Percentiles rank a stretch among this genome's conserved stretches.
These are phyloP conservation scores for Phytophthora constricta DNA, from an alignment of 352 stramenopile genomes.

Conservation along the genomic window DNA sequence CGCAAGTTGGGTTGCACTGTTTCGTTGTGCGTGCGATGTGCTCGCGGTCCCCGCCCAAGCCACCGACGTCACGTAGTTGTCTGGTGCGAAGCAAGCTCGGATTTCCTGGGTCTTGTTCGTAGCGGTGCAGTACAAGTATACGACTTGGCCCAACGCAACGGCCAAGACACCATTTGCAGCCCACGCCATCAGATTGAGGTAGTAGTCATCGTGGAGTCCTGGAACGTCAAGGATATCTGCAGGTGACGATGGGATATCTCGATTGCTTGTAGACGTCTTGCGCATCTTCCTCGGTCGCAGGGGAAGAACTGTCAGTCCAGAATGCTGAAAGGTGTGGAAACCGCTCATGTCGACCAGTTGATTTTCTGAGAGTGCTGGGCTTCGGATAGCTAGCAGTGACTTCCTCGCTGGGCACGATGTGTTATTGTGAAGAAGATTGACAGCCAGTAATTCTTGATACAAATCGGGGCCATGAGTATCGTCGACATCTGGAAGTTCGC, in stretches of 20 bases:
- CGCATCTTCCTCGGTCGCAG: neutral
- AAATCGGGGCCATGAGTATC: slow-evolving; percentile 9
- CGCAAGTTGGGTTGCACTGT: slow-evolving; percentile 73
- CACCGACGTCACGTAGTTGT: slow-evolving; percentile 96
- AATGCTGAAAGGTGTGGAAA: neutral
- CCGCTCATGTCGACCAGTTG: neutral
- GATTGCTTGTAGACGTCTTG: slow-evolving; percentile 1
- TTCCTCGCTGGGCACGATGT: neutral
- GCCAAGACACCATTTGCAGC: slow-evolving; percentile 94
- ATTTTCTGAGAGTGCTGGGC: neutral
- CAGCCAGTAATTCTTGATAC: slow-evolving; percentile 43
- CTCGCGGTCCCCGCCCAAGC: slow-evolving; percentile 71
- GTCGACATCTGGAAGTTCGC: neutral
- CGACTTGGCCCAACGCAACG: slow-evolving; percentile 92
- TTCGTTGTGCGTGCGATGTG: neutral
- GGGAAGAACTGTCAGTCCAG: neutral
- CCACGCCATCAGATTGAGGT: slow-evolving; percentile 98
- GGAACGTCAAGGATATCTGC: slow-evolving; percentile 95
- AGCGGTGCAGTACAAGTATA: slow-evolving; percentile 96
- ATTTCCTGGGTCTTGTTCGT: slow-evolving; percentile 94
- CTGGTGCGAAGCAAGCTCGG: slow-evolving; percentile 41
- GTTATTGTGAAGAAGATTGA: slow-evolving; percentile 35
- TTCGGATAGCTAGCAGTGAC: slow-evolving; percentile 7
- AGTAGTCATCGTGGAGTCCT: slow-evolving; percentile 97
- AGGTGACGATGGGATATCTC: slow-evolving; percentile 48